Evolutionary conservation across 108 stramenopile genomes (phyloP).

Genomic region (Nitzschia putrida): DNA sequence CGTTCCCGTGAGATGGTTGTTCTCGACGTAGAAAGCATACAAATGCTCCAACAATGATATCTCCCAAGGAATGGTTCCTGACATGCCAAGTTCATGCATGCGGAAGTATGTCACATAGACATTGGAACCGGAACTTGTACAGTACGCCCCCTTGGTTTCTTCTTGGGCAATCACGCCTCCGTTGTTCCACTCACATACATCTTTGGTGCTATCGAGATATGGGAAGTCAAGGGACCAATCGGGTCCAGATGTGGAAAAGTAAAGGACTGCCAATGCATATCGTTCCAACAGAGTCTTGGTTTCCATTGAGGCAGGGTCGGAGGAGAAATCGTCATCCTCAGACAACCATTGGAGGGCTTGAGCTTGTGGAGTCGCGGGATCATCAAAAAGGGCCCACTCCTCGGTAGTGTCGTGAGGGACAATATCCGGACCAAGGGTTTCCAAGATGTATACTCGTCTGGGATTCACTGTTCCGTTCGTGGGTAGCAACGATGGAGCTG

Average conservation of each 20-base stretch:
- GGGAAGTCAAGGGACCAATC: background rate
- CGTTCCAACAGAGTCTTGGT: background rate
- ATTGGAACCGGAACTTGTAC: background rate
- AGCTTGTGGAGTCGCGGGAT: background rate
- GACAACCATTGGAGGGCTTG: constrained; percentile 9
- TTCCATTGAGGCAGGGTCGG: background rate
- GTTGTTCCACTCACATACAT: constrained; percentile 3
- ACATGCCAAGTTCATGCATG: background rate
- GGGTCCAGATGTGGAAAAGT: background rate
- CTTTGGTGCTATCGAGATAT: background rate
- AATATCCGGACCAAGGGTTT: too few relatives aligned
- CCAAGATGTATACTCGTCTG: too few relatives aligned
- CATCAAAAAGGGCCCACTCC: background rate
- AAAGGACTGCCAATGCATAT: background rate
- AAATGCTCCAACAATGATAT: background rate
- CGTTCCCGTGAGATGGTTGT: too few relatives aligned
- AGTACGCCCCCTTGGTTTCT: background rate
- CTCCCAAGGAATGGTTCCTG: background rate
- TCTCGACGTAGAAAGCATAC: background rate
- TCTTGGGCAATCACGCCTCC: background rate
- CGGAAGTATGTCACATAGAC: background rate
- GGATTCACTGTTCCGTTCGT: too few relatives aligned
- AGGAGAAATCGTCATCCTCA: background rate
- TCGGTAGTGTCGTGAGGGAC: too few relatives aligned
- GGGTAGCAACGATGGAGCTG: too few relatives aligned